Base-by-base conservation (phyloP, 169 alveolate species). In the Plasmodium vivax region DNA sequence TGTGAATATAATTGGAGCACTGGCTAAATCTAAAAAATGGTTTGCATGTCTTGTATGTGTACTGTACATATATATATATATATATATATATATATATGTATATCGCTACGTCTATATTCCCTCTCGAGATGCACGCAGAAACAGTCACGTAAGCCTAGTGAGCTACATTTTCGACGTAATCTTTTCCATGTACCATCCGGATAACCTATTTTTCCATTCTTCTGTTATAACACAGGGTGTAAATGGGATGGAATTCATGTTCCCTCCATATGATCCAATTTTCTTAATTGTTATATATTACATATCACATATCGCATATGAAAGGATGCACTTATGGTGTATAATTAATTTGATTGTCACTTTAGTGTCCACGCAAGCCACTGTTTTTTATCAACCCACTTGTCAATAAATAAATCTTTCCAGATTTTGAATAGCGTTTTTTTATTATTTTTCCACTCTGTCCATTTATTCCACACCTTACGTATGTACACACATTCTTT, bases 401-500 rank as follows among this genome's bases (percentile, higher is more conserved):
- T 41, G 7, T 43, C 30, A 43, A 41, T 47, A 38, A 81, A 27
- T 6, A 81, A 19, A 16, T 81, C 71, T 19, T 47, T n/a, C 85
- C 47, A 81, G 0, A 47, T 30, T 8, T 36, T 19, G 14, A 81
- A n/a, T 7, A 19, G n/a, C 16, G 7, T 6, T 7, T 47, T 23
- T 56, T 54, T 82, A 6, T 82, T 43, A 30, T 56, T 51, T 54
- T 30, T 56, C 90, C 90, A 82, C 10, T 54, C 43, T 12, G 23
- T n/a, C 90, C 90, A 82, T 30, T 23, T 58, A 5, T 19, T 38
- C 92, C 92, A 71, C 34, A 34, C 54, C 6, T 8, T 41, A 68
- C 71, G 10, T 38, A 38, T 38, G 23, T 84, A 9, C 54, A 84
- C 19, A 62, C 54, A 19, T 34, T 84, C 84, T 41, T 84, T 84